Base-by-base conservation (phyloP, 1,139 yeast species). In the Blastobotrys apis region DNA sequence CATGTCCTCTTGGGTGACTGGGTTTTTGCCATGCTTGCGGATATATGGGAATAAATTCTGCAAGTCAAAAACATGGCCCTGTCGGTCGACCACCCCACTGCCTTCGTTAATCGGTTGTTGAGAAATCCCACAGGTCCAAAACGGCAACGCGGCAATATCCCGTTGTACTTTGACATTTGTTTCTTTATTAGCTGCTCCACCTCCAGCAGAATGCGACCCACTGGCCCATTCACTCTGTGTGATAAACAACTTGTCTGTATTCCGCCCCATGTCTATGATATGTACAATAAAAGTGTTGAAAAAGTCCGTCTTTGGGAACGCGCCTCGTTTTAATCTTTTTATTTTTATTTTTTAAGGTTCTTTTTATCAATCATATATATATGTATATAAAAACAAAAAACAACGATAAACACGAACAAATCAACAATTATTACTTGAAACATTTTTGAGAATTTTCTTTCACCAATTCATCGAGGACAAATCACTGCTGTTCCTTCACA, bases 201-300 rank as follows among this genome's bases (percentile, higher is more conserved):
- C 16, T 9, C 25, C 33, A 3, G 10, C 12, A 3, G 33, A 6
- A 17, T 27, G 22, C 5, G 17, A 19, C 4, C 27, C 17, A 8
- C 19, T 17, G 5, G 2, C 61, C 57, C 25, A 63, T 57, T 39
- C 58, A 52, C 37, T 59, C 63, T 5, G 60, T 2, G 69, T 66
- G 15, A 66, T 58, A 47, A 57, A 66, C 12, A 65, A 51, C 46
- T 66, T 66, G 45, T 66, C 70, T 2, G 69, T 66, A 39, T 63
- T 64, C 45, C 64, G 64, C 22, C 70, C 70, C 70, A 66, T 66
- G 23, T 27, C 13, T 12, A 13, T 12, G 32, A 9, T 10, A 29
- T 29, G 30, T 13, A 23, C 21, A 13, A 5, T 22, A 23, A 19
- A 8, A n/a, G 13, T 10, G 15, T 15, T 13, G n/a, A 33, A 33